These are phyloP conservation scores for Leccinum pellstonianum DNA, from an alignment of 768 basidiomycete genomes.

Conservation along the genomic window DNA sequence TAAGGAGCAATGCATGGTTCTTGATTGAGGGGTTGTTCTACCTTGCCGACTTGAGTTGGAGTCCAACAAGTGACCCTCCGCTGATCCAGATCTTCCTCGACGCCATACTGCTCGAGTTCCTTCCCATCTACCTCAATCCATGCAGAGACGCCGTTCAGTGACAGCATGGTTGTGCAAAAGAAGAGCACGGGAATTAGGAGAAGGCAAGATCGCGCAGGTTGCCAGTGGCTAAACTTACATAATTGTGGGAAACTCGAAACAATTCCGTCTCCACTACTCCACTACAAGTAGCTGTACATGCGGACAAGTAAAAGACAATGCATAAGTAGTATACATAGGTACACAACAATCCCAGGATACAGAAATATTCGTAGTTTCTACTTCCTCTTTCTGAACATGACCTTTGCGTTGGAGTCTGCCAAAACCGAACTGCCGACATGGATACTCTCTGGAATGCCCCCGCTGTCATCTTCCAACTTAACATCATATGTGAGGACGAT, in stretches of 20 bases:
- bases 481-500: slow-evolving; percentile 32
- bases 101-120: slow-evolving; percentile 26
- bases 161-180: slow-evolving; percentile 20
- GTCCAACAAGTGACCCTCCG: slow-evolving; percentile 31
- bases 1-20: background rate
- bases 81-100: slow-evolving; percentile 17
- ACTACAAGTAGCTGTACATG: too few relatives aligned
- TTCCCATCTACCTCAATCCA: slow-evolving; percentile 31
- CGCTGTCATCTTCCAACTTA: background rate
- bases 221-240: background rate
- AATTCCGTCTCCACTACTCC: background rate
- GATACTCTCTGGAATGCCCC: background rate
- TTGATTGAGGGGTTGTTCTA: background rate
- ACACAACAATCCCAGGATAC: background rate
- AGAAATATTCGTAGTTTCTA: background rate
- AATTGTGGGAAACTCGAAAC: background rate
- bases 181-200: background rate
- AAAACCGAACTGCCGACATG: background rate
- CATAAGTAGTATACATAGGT: too few relatives aligned
- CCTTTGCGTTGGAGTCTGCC: background rate
- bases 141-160: slow-evolving; percentile 20
- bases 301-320: background rate
- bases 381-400: slow-evolving; percentile 6
- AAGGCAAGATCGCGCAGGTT: background rate
- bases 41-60: slow-evolving; percentile 28